These are phyloP conservation scores for Talaromyces islandicus DNA, from an alignment of 2,329 filamentous ascomycete genomes.

Conservation along the genomic window DNA sequence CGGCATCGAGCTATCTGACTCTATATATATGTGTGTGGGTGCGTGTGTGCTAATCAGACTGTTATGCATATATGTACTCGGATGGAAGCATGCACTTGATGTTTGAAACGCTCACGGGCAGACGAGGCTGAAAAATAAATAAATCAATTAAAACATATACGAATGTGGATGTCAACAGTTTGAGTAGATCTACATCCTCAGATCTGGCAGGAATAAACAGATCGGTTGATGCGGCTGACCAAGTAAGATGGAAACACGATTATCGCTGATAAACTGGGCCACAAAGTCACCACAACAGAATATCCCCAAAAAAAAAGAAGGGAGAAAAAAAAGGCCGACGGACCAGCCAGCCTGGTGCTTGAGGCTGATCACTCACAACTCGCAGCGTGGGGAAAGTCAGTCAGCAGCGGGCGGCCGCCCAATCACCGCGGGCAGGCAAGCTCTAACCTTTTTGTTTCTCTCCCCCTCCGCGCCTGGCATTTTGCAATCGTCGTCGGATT, in stretches of 20 bases:
- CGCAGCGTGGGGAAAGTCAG: not conserved
- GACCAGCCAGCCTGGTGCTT: not conserved
- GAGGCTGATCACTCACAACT: not conserved
- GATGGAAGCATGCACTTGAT: not conserved
- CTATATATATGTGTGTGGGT: not conserved
- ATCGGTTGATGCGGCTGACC: not conserved
- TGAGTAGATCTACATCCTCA: not conserved
- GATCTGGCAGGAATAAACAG: not conserved
- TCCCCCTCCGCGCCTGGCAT: not conserved
- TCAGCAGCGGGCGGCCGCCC: not conserved
- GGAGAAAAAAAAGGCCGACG: not conserved
- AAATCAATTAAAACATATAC: not conserved
- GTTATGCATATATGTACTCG: too few relatives aligned
- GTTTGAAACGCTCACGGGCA: not conserved
- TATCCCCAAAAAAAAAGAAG: not conserved
- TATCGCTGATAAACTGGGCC: not conserved
- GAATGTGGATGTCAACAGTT: not conserved
- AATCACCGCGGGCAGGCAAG: not conserved
- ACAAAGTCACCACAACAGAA: not conserved
- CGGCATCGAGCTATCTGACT: slow-evolving; percentile 6
- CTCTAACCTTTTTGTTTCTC: not conserved
- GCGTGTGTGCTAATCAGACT: too few relatives aligned
- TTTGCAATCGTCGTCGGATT: not conserved
- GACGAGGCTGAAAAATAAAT: not conserved
- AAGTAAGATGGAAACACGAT: not conserved